Conservation (phyloP, 2,329 filamentous ascomycete species). For the Colletotrichum tabaci region DNA sequence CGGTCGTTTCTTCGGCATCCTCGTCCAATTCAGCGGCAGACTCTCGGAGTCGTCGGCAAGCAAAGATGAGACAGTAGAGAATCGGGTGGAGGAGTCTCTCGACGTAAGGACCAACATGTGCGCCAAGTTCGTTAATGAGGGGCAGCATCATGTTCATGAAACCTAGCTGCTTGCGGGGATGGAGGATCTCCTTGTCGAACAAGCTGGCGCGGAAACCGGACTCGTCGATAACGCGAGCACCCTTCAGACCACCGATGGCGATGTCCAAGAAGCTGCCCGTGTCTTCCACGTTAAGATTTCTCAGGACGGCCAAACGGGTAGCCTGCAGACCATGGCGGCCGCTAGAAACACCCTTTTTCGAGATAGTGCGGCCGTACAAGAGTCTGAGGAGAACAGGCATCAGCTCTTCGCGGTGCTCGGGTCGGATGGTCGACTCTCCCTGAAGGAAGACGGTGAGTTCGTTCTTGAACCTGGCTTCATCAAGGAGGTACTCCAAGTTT, state of each 20-base stretch:
- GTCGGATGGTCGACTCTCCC: slow-evolving; percentile 79
- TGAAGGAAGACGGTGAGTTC: slow-evolving; percentile 92
- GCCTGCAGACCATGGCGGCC: slow-evolving; percentile 86
- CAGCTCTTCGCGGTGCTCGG: slow-evolving; percentile 79
- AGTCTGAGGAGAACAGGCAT: slow-evolving; percentile 91
- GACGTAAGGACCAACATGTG: slow-evolving; percentile 78
- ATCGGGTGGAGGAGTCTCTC: slow-evolving; percentile 81
- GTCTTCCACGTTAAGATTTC: slow-evolving; percentile 81
- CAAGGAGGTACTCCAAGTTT: slow-evolving; percentile 86
- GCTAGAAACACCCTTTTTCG: slow-evolving; percentile 82
- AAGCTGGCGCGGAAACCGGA: slow-evolving; percentile 64
- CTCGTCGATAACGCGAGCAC: slow-evolving; percentile 71
- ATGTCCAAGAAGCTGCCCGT: slow-evolving; percentile 88
- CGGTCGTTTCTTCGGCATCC: slow-evolving; percentile 59
- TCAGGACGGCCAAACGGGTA: slow-evolving; percentile 84
- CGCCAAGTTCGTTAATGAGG: slow-evolving; percentile 87
- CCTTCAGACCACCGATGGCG: slow-evolving; percentile 79
- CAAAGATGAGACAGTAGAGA: slow-evolving; percentile 83
- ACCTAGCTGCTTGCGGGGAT: slow-evolving; percentile 86
- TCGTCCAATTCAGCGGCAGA: slow-evolving; percentile 52
- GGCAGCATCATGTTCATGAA: slow-evolving; percentile 92
- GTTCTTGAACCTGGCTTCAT: slow-evolving; percentile 93
- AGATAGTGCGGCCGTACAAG: slow-evolving; percentile 90
- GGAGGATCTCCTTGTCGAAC: slow-evolving; percentile 73
- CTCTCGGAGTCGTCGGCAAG: slow-evolving; percentile 72